Evolutionary conservation across 1,139 yeast genomes (phyloP), one percentile per base, ranked within the genome.

Genomic region (Saccharomyces hybrid): DNA sequence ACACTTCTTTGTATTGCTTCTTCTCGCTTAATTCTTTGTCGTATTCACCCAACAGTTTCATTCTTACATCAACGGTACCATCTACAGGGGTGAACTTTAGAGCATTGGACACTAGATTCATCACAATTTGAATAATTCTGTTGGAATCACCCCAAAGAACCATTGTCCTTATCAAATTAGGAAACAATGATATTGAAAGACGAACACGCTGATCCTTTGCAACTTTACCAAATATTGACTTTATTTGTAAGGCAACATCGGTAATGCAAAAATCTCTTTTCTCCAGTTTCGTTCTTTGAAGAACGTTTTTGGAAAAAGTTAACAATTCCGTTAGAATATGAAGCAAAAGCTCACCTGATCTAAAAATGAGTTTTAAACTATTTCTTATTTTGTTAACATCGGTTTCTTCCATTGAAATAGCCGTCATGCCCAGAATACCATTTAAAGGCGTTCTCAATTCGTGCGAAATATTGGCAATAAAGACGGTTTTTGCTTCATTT

Each of bases 381-480:
- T 83, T 85, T 61, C 85, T 83, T 16, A 88, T 82, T 61, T 84
- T 82, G 4, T 75, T 69, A 5, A 77, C 76, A 62, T 88, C 93
- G 11, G 76, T 76, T 68, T 91, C 97, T 26, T 88, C 93, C 84
- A 89, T 81, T 1, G 96, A 93, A 55, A 91, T 88, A 1, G 96
- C 87, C 0, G 97, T 88, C 96, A 93, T 88, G 54, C 99, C 99
- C 55, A 93, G 74, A 48, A 93, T 93, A 67, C 98, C 99, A 70
- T 93, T 93, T 61, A 93, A 75, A 1, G 99, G 99, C 0, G 99
- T 93, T 61, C 97, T 78, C 65, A 93, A 77, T 71, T 93, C 99
- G 68, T 93, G 98, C 0, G 97, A 90, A 46, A 93, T 90, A 68
- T 91, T 93, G 20, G 98, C 98, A 69, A 93, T 90, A 69, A 93